Evolutionary conservation across 805 yeast species (phyloP).

Genomic region (Kodamaea lidongshanica): DNA sequence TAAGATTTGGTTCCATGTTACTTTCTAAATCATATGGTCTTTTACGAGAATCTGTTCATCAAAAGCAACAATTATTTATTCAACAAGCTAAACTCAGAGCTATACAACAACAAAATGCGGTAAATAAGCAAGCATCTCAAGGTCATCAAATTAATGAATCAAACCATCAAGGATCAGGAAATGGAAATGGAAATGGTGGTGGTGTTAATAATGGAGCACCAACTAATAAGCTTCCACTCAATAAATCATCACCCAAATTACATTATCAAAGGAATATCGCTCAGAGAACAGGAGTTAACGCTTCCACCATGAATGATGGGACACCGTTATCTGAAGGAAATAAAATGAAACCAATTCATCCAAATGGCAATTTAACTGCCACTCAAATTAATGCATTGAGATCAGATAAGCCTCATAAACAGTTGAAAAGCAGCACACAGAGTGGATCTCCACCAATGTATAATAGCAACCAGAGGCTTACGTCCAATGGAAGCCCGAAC

Average conservation of each 20-base stretch:
- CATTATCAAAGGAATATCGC: slow-evolving; percentile 3
- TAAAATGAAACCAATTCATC: slow-evolving; percentile 1
- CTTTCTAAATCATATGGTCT: slow-evolving; percentile 80
- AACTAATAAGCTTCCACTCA: no score
- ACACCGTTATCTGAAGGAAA: slow-evolving; percentile 1
- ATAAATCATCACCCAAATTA: slow-evolving; percentile 1
- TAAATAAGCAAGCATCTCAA: slow-evolving; percentile 26
- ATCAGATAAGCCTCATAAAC: slow-evolving; percentile 6
- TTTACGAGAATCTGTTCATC: slow-evolving; percentile 65
- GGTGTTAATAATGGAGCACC: no score
- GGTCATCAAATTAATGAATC: no score
- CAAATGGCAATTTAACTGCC: slow-evolving; percentile 2
- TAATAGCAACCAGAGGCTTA: slow-evolving; percentile 5
- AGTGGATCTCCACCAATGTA: slow-evolving; percentile 7
- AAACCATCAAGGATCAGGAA: no score
- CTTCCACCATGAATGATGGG: not conserved
- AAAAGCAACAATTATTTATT: slow-evolving; percentile 47
- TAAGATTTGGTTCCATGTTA: slow-evolving; percentile 88
- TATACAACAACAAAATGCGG: slow-evolving; percentile 23
- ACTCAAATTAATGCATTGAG: slow-evolving; percentile 6
- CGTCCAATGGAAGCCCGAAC: slow-evolving; percentile 1
- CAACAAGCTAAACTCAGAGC: slow-evolving; percentile 48
- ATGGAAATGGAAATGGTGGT: no score
- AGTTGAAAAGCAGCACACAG: slow-evolving; percentile 5
- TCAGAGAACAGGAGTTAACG: slow-evolving; percentile 1